Evolutionary conservation across 2,329 filamentous ascomycete species (phyloP).

Genomic region (Septoria petroselini): DNA sequence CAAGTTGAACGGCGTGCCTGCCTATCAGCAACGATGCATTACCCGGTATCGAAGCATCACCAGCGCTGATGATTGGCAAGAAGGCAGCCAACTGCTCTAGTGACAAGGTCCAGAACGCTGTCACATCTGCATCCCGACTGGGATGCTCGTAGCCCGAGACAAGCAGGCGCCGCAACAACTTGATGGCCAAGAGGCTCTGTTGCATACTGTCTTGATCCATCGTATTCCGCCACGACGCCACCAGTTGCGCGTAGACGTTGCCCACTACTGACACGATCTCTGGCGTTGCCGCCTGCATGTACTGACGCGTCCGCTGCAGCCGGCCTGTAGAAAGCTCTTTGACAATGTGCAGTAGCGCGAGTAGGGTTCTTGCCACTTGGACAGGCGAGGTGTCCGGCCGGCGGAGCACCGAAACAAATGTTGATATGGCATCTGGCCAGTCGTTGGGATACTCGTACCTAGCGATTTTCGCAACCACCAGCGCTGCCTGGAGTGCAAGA

Average conservation of each 20-base stretch:
- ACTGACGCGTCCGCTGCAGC: conserved; percentile 69
- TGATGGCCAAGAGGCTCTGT: conserved; percentile 75
- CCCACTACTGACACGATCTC: conserved; percentile 77
- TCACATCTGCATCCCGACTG: conserved; percentile 71
- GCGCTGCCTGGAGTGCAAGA: conserved; percentile 81
- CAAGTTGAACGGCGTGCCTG: conserved; percentile 83
- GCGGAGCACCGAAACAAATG: conserved; percentile 63
- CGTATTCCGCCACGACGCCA: conserved; percentile 59
- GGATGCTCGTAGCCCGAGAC: conserved; percentile 81
- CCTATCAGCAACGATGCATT: conserved; percentile 54
- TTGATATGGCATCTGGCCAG: conserved; percentile 62
- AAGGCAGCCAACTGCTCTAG: conserved; percentile 76
- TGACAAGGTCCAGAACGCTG: conserved; percentile 75
- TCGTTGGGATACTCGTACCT: conserved; percentile 85
- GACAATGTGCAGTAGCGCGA: conserved; percentile 77
- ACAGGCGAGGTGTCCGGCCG: conserved; percentile 36
- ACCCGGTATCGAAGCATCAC: conserved; percentile 12
- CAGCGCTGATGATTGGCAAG: conserved; percentile 48
- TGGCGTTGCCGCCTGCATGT: conserved; percentile 72
- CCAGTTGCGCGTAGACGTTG: conserved; percentile 68
- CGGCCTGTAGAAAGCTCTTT: conserved; percentile 86
- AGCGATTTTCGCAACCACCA: conserved; percentile 83
- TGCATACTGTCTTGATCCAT: conserved; percentile 57
- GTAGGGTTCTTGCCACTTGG: conserved; percentile 68
- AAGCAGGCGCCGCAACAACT: conserved; percentile 73